Percentiles rank a stretch among this genome's conserved stretches.
phyloP scores from a whole-genome alignment of 2,329 filamentous ascomycete genomes.

The Pezicula carpinea region DNA sequence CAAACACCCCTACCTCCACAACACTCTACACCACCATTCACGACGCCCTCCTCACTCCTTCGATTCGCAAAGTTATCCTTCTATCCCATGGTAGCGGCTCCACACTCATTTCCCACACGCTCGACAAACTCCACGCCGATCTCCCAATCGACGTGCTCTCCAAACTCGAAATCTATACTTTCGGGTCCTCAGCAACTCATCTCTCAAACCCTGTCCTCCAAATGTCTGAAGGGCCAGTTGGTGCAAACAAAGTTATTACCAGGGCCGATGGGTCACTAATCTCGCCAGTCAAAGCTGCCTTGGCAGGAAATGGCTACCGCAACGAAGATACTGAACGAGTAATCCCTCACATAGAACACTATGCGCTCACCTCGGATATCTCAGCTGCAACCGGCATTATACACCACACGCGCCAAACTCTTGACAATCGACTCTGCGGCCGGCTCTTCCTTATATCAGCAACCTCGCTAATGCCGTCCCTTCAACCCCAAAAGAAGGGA shows the following conservation, averaged over 20 bases:
- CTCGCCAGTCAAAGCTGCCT: conserved; percentile 2
- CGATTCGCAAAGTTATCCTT: conserved; percentile 63
- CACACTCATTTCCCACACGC: conserved; percentile 64
- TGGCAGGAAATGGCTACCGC: background rate
- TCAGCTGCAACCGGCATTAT: conserved; percentile 69
- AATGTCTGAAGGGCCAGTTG: background rate
- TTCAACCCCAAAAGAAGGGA: too few species aligned
- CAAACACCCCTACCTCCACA: conserved; percentile 61
- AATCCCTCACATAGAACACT: conserved; percentile 72
- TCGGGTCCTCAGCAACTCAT: conserved; percentile 72
- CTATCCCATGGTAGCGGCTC: conserved; percentile 72
- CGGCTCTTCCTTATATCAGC: conserved; percentile 30
- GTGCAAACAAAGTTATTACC: background rate
- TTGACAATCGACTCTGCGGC: conserved; percentile 10
- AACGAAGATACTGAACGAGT: conserved; percentile 25
- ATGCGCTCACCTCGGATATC: conserved; percentile 69
- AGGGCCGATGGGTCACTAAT: background rate
- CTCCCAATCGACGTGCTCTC: conserved; percentile 55
- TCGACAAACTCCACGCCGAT: conserved; percentile 71
- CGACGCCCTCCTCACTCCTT: conserved; percentile 53
- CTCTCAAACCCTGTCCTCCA: conserved; percentile 64
- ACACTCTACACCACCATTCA: conserved; percentile 57
- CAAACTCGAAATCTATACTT: conserved; percentile 71
- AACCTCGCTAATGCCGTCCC: background rate
- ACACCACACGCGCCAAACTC: conserved; percentile 36